Evolutionary conservation across 768 basidiomycete genomes (phyloP), one percentile per base, ranked within the genome.

Genomic region (Phallus indusiatus): DNA sequence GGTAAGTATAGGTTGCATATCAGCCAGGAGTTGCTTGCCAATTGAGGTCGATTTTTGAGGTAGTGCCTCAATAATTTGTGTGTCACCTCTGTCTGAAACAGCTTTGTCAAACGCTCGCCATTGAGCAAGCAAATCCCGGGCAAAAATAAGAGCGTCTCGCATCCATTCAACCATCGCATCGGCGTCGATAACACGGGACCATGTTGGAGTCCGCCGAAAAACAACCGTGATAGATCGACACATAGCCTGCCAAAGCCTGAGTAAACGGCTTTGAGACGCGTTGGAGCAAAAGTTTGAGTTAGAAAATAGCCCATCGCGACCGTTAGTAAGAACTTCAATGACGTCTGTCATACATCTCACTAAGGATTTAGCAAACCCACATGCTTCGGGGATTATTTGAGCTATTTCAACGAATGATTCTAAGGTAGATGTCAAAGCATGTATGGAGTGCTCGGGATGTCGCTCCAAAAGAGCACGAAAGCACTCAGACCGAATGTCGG

Each of bases 101-200:
- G 86, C 86, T 24, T 75, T 76, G 69, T 95, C 93, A 61, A 99
- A 83, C 11, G 86, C 81, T 47, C 83, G 75, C 72, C 92, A 82
- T 63, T 92, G 85, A 2, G 83, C 86, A 51, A 96, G 72, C 76
- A 96, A 79, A 65, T 94, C 89, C 64, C 88, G 74, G 9, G 87
- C 94, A 66, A 96, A 93, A 63, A 98, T 94, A 54, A 98, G 77
- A 2, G 94, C 96, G 68, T 98, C 96, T 57, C 94, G 83, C 96
- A 99, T 98, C 96, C 96, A 99, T 34, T 84, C 80, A 14, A 88
- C 79, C 94, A 99, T 96, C 58, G 85, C 84, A 24, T 84, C 80
- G 64, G 82, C 84, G 56, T 88, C 85, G 69, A 90, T 90, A 68
- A 79, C 86, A 8, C 75, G 69, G 0, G 96, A 81, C 96, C 96